Evolutionary conservation across 2,329 filamentous ascomycete species (phyloP).

Genomic region (Xylaria sp.): DNA sequence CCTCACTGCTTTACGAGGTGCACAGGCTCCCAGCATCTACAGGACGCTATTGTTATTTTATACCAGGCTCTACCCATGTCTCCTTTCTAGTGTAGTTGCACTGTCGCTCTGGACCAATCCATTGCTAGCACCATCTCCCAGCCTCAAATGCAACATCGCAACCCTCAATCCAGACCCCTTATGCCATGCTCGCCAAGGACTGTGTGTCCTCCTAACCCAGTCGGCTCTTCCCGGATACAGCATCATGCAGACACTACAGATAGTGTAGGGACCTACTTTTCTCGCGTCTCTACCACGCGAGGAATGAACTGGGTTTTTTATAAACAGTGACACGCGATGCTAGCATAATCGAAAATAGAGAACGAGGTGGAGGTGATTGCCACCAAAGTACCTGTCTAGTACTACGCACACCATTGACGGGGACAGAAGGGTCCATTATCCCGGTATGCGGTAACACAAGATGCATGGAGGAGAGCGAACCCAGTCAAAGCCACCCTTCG

Average conservation of each 20-base stretch:
- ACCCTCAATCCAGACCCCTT: constrained; percentile 11
- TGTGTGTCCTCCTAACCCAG: constrained; percentile 1
- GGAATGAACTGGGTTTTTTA: neutral
- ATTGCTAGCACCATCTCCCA: neutral
- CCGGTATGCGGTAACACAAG: constrained; percentile 5
- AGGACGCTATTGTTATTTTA: neutral
- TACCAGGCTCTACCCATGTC: too few relatives aligned
- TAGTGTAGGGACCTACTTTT: neutral
- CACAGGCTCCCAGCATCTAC: neutral
- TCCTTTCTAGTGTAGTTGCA: neutral
- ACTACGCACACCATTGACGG: neutral
- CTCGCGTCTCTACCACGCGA: neutral
- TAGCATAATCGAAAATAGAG: neutral
- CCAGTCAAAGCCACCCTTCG: neutral
- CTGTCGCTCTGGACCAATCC: constrained; percentile 2
- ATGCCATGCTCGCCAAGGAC: constrained; percentile 11
- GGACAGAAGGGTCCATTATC: neutral
- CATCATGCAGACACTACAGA: neutral
- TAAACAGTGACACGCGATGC: neutral
- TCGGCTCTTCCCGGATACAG: constrained; percentile 6
- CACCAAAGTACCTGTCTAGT: neutral
- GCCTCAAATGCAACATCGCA: constrained; percentile 14
- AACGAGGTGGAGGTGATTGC: neutral
- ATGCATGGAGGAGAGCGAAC: constrained; percentile 14
- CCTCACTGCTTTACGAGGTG: neutral